Evolutionary conservation across 495 filamentous ascomycete species (phyloP), one percentile per base, ranked within the genome.

Genomic region (Neurospora intermedia): DNA sequence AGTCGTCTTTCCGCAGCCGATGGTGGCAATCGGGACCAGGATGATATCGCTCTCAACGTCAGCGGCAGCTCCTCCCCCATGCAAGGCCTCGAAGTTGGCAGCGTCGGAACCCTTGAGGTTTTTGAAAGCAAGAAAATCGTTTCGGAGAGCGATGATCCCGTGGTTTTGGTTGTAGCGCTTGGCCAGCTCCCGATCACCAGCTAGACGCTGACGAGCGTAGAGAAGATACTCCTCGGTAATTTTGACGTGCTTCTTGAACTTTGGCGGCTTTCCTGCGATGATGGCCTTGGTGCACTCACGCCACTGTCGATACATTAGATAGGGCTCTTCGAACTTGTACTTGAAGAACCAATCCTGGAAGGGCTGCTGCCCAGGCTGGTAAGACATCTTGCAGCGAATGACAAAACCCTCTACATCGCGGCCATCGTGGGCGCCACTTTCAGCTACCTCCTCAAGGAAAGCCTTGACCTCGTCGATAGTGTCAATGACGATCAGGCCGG

Each of bases 321-420:
- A 99, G 0, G 96, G 96, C 83, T 99, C 96, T 79, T 99, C 96
- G 71, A 98, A 99, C 83, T 99, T 99, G 87, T 93, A 99, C 81
- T 99, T 99, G 90, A 98, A 99, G 83, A 99, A 98, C 95, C 95
- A 99, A 80, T 98, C 93, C 20, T 87, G 84, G 82, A 89, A 96
- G 6, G 79, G 74, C 0, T 82, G 75, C 48, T 79, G 81, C 2
- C 77, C 77, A 1, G 74, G 75, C 9, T 82, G 71, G 11, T 78
- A 73, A 1, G 82, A 77, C 74, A 89, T 88, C 79, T 93, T 90
- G 83, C 96, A 98, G 71, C 96, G 91, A 73, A 99, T 92, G 71
- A 99, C 96, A 76, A 99, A 99, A 4, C 96, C 96, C 80, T 99
- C 96, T 3, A 97, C 95, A 75, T 98, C 94, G 71, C 93, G 91